phyloP scores from a whole-genome alignment of 1,284 basidiomycete genomes.

The Apiotrichum porosum region DNA sequence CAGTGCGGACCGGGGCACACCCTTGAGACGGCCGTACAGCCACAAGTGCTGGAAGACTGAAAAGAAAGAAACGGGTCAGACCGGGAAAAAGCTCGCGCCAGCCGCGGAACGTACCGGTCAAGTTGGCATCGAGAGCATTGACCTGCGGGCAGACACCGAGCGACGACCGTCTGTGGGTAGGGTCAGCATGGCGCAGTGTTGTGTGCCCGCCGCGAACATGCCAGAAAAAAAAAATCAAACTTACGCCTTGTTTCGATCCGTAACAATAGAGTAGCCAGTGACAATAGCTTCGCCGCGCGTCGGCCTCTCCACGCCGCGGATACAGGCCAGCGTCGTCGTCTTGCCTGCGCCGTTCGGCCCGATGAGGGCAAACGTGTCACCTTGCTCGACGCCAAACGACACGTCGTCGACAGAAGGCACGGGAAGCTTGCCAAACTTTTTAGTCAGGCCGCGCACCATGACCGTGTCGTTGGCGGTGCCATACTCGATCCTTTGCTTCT shows the following conservation, averaged over 20 bases:
- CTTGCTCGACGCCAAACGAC: constrained; percentile 60
- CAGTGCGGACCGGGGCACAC: constrained; percentile 57
- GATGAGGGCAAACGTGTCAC: constrained; percentile 66
- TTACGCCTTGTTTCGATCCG: constrained; percentile 59
- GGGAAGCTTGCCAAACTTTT: constrained; percentile 54
- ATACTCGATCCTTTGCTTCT: constrained; percentile 52
- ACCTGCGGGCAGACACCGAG: constrained; percentile 78
- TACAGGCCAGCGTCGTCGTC: constrained; percentile 57
- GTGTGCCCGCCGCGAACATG: too few species aligned
- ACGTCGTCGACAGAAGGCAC: constrained; percentile 67
- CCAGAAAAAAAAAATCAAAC: too few species aligned
- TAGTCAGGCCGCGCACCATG: constrained; percentile 62
- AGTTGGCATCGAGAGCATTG: constrained; percentile 69
- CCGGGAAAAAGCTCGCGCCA: too few species aligned
- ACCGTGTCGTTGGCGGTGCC: constrained; percentile 57
- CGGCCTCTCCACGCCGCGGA: constrained; percentile 49
- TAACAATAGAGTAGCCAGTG: constrained; percentile 59
- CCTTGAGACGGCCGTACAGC: constrained; percentile 53
- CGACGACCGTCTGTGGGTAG: constrained; percentile 13
- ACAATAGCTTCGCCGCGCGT: constrained; percentile 65
- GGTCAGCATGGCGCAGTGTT: neutral
- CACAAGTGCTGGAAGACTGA: constrained; percentile 64
- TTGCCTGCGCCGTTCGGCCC: constrained; percentile 75
- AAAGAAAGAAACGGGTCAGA: too few species aligned
- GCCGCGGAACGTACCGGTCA: constrained; percentile 53